These are phyloP conservation scores for Echinosophora koreensis DNA, from an alignment of 306 rosid species.

Conservation along the genomic window DNA sequence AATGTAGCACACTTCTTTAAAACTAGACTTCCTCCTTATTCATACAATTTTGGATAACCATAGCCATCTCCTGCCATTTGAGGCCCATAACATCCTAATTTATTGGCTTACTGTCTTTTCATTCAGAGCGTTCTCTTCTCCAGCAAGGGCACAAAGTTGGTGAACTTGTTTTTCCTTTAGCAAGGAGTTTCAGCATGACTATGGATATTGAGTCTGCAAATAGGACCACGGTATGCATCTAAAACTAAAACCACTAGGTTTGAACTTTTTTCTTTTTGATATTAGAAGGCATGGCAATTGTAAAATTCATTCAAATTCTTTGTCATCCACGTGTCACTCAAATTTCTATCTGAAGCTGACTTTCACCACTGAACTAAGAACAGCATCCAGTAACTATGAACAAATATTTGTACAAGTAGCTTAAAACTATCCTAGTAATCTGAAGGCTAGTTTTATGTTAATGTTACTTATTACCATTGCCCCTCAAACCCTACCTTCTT, in stretches of 20 bases:
- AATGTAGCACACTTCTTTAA: background rate
- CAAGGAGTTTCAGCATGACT: slow-evolving; percentile 74
- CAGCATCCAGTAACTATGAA: background rate
- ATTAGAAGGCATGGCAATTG: slow-evolving; percentile 18
- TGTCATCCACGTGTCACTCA: background rate
- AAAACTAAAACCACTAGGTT: background rate
- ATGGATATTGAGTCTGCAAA: slow-evolving; percentile 63
- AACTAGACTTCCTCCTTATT: slow-evolving; percentile 17
- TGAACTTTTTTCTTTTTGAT: background rate
- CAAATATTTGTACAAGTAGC: slow-evolving; percentile 17
- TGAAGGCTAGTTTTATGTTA: slow-evolving; percentile 29
- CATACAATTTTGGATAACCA: slow-evolving; percentile 21
- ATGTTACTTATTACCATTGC: background rate
- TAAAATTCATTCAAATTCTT: background rate
- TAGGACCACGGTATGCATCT: slow-evolving; percentile 56
- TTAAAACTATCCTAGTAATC: background rate
- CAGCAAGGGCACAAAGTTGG: slow-evolving; percentile 88
- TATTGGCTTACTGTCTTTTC: slow-evolving; percentile 8
- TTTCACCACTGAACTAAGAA: slow-evolving; percentile 18
- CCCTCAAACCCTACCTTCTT: background rate
- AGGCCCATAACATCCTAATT: background rate
- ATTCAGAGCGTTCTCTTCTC: slow-evolving; percentile 82
- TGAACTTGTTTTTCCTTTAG: slow-evolving; percentile 92
- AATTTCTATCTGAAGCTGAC: background rate
- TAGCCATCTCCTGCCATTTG: slow-evolving; percentile 8